Evolutionary conservation across 2,329 filamentous ascomycete genomes (phyloP).

Genomic region (Alternaria burnsii): DNA sequence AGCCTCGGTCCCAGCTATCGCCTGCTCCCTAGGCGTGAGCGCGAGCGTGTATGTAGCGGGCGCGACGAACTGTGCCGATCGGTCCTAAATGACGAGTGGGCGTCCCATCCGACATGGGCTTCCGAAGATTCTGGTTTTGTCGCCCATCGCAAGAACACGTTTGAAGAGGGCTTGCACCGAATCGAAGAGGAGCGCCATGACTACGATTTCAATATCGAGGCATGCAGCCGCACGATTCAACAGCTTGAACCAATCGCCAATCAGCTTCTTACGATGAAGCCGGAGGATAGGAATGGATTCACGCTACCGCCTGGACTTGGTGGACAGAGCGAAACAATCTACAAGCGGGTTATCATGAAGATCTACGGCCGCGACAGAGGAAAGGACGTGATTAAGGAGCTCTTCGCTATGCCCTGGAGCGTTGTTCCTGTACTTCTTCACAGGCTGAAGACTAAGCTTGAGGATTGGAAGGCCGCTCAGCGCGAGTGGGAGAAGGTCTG

Average conservation of each 20-base stretch:
- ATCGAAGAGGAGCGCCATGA: slow-evolving; percentile 99
- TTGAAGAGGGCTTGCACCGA: slow-evolving; percentile 90
- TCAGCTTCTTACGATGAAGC: slow-evolving; percentile 80
- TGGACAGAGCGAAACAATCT: slow-evolving; percentile 94
- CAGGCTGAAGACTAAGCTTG: slow-evolving; percentile 92
- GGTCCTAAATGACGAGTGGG: slow-evolving; percentile 97
- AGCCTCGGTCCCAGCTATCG: slow-evolving; percentile 96
- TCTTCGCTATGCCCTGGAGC: slow-evolving; percentile 83
- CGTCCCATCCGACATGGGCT: slow-evolving; percentile 97
- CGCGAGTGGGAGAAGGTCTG: slow-evolving; percentile 99
- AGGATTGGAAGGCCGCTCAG: slow-evolving; percentile 96
- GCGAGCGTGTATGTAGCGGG: slow-evolving; percentile 89
- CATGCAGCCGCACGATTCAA: slow-evolving; percentile 92
- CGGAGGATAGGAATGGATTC: slow-evolving; percentile 76
- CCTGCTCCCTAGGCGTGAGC: slow-evolving; percentile 87
- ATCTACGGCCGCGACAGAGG: slow-evolving; percentile 89
- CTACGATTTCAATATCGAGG: slow-evolving; percentile 98
- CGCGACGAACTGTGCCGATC: slow-evolving; percentile 93
- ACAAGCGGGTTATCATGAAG: slow-evolving; percentile 97
- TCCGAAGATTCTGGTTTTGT: slow-evolving; percentile 98
- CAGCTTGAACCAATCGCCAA: slow-evolving; percentile 93
- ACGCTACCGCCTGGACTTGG: slow-evolving; percentile 83
- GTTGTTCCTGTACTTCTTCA: slow-evolving; percentile 90
- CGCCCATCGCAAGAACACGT: slow-evolving; percentile 94
- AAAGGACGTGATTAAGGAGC: slow-evolving; percentile 82